These are phyloP conservation scores for Podospora sp. DNA, from an alignment of 495 filamentous ascomycete genomes.

Conservation along the genomic window DNA sequence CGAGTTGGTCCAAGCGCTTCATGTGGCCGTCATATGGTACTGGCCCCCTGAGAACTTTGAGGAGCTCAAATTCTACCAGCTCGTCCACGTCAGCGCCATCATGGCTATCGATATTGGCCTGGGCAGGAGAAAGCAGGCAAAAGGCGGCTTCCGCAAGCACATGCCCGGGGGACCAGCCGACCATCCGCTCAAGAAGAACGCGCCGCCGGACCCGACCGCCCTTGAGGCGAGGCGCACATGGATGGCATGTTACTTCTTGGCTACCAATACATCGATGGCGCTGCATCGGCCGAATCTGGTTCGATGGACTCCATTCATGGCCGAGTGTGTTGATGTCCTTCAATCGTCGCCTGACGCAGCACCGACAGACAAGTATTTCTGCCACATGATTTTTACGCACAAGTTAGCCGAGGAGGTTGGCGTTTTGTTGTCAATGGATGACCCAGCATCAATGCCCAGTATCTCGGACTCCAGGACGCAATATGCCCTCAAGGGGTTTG, in stretches of 20 bases:
- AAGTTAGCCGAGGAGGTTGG: slow-evolving; percentile 82
- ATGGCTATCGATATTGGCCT: slow-evolving; percentile 90
- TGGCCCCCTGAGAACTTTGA: slow-evolving; percentile 80
- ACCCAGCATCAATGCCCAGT: slow-evolving; percentile 62
- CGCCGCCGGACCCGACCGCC: slow-evolving; percentile 61
- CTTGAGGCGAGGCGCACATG: slow-evolving; percentile 78
- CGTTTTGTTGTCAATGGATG: slow-evolving; percentile 74
- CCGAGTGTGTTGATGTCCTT: slow-evolving; percentile 76
- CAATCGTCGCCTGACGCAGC: slow-evolving; percentile 70
- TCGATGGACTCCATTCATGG: slow-evolving; percentile 81
- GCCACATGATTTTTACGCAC: slow-evolving; percentile 76
- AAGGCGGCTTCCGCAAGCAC: slow-evolving; percentile 40
- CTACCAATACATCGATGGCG: slow-evolving; percentile 71
- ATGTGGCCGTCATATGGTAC: slow-evolving; percentile 77
- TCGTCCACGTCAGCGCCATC: slow-evolving; percentile 79
- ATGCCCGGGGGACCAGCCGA: slow-evolving; percentile 49
- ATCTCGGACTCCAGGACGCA: slow-evolving; percentile 75
- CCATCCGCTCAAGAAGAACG: slow-evolving; percentile 50
- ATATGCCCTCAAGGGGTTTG: slow-evolving; percentile 74
- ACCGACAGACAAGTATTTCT: slow-evolving; percentile 70
- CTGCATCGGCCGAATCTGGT: slow-evolving; percentile 80
- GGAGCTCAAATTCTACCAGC: slow-evolving; percentile 88
- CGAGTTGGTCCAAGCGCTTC: slow-evolving; percentile 81
- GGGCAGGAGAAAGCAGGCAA: slow-evolving; percentile 53
- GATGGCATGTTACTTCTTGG: slow-evolving; percentile 80